Conservation (phyloP, 2,329 filamentous ascomycete genomes). For the Rutstroemia sydowiana region DNA sequence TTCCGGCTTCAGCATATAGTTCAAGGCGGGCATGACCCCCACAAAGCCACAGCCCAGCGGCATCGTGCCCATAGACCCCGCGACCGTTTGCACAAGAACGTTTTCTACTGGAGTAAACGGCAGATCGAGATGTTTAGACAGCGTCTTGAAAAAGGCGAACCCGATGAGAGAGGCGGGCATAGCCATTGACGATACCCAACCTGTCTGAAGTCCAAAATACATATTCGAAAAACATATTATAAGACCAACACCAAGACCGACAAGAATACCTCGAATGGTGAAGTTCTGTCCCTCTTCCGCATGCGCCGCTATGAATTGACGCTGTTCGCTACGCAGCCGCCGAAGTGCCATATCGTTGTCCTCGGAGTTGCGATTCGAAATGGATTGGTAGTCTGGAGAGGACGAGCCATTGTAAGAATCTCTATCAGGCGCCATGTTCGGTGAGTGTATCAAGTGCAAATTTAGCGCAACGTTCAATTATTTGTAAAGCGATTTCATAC, state of each 20-base stretch:
- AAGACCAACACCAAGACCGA: slow-evolving; percentile 76
- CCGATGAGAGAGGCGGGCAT: slow-evolving; percentile 94
- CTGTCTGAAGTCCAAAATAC: slow-evolving; percentile 93
- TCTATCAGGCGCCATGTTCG: slow-evolving; percentile 23
- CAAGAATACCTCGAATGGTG: slow-evolving; percentile 71
- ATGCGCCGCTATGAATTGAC: slow-evolving; percentile 25
- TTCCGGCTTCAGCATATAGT: slow-evolving; percentile 69
- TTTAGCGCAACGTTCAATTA: not conserved
- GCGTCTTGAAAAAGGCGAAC: slow-evolving; percentile 82
- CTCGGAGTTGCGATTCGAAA: slow-evolving; percentile 15
- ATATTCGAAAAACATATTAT: slow-evolving; percentile 96
- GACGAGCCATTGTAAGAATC: slow-evolving; percentile 11
- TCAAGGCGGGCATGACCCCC: slow-evolving; percentile 86
- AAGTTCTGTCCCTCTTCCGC: slow-evolving; percentile 55
- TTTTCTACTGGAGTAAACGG: slow-evolving; percentile 95
- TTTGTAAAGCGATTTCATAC: not conserved
- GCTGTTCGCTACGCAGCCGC: slow-evolving; percentile 24
- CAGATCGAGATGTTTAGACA: slow-evolving; percentile 63
- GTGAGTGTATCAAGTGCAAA: not conserved
- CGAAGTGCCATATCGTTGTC: slow-evolving; percentile 10
- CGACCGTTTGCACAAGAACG: slow-evolving; percentile 91
- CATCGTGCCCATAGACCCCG: slow-evolving; percentile 93
- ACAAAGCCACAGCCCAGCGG: slow-evolving; percentile 93
- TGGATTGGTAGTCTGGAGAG: slow-evolving; percentile 20
- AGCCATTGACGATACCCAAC: slow-evolving; percentile 81